Evolutionary conservation across 2,329 filamentous ascomycete species (phyloP), one percentile per base, ranked within the genome.

Genomic region (Neonectria coccinea): DNA sequence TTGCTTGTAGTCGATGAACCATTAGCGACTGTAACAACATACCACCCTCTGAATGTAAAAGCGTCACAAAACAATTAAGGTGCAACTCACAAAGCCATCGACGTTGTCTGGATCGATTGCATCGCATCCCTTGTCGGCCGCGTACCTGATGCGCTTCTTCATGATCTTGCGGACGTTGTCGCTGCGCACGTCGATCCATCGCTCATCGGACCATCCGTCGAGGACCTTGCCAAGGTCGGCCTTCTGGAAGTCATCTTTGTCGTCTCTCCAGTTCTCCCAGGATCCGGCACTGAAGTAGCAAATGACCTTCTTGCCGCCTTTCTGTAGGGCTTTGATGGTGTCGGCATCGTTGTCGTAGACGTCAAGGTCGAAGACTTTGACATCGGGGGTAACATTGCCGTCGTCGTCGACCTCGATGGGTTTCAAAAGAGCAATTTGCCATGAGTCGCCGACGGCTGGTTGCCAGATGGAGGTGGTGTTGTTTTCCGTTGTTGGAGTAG

Each of bases 231-330:
- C 91, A 42, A 88, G 75, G 67, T 92, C 90, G 0, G 77, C 75
- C 1, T 80, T 66, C 6, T 79, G 73, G 72, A 92, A 92, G 4
- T 85, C 70, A 29, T 73, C 74, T n/a, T 83, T 81, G 73, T 93
- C 91, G 1, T 82, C 77, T 3, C 91, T 83, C 80, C 84, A 87
- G 55, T 87, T 74, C 77, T 93, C 91, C 70, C 85, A 92, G 5
- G 87, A 89, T 1, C 91, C 91, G 0, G 89, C 90, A 55, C 88
- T 90, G 79, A 93, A 93, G 78, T 93, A 93, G 80, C 91, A 93
- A 63, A 93, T 89, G 56, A 92, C 86, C 65, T 86, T 88, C 73
- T 86, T 86, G 9, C 84, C 85, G 6, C 79, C 75, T 55, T 85
- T 86, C 60, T 84, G 80, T 75, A 90, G 88, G 16, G 89, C 80